Evolutionary conservation across 2,329 filamentous ascomycete genomes (phyloP).

Genomic region (Arthrobotrys entomopaga): DNA sequence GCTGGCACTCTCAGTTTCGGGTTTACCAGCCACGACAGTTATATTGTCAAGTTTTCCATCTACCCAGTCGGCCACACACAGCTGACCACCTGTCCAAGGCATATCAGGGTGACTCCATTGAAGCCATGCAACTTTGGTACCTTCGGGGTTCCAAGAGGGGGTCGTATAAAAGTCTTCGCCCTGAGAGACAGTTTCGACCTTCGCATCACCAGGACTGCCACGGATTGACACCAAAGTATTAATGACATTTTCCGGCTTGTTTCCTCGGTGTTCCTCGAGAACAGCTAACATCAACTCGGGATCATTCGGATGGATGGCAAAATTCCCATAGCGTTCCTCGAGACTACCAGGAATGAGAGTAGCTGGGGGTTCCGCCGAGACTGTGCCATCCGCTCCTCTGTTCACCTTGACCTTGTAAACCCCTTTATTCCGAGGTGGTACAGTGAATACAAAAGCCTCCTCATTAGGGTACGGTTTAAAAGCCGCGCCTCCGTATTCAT

Average conservation of each 20-base stretch:
- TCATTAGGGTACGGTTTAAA: conserved; percentile 59
- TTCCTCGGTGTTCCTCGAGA: conserved; percentile 66
- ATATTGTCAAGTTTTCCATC: conserved; percentile 60
- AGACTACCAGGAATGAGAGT: conserved; percentile 8
- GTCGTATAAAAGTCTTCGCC: conserved; percentile 68
- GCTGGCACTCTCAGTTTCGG: conserved; percentile 63
- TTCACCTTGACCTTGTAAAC: conserved; percentile 30
- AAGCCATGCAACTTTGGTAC: conserved; percentile 66
- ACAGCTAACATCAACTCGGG: conserved; percentile 65
- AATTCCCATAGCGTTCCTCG: conserved; percentile 30
- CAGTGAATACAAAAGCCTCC: conserved; percentile 37
- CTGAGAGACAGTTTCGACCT: conserved; percentile 62
- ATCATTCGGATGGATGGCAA: conserved; percentile 39
- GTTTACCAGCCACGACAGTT: conserved; percentile 63
- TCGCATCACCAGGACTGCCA: conserved; percentile 56
- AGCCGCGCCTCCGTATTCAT: conserved; percentile 68
- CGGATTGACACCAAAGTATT: conserved; percentile 60
- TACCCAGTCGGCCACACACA: conserved; percentile 65
- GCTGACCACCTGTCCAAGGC: conserved; percentile 66
- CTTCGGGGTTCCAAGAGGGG: conserved; percentile 66
- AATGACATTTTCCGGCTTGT: conserved; percentile 59
- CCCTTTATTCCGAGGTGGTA: conserved; percentile 9
- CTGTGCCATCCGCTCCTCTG: conserved; percentile 8
- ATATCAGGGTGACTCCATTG: conserved; percentile 69
- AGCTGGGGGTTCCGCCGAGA: conserved; percentile 8